A percentile compares a stretch with the other conserved stretches of the same genome.
phyloP scores from a whole-genome alignment of 2,329 filamentous ascomycete genomes.

The Coccinonectria pachysandricola region DNA sequence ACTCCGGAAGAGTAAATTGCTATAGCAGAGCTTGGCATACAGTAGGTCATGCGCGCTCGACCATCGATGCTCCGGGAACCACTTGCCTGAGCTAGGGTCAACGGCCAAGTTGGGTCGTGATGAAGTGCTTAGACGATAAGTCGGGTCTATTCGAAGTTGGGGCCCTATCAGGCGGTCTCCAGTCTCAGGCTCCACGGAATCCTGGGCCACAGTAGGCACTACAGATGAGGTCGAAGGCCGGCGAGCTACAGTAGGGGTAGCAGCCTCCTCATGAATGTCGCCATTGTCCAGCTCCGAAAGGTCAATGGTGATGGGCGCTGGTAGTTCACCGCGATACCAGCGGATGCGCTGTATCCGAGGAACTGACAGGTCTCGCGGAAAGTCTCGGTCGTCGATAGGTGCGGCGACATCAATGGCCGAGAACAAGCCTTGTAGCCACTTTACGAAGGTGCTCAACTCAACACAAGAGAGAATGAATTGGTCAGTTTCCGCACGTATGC shows the following conservation, averaged over 20 bases:
- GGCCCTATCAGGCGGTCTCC: constrained; percentile 8
- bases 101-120: constrained; percentile 35
- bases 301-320: constrained; percentile 17
- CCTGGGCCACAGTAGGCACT: constrained; percentile 11
- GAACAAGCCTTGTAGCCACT: constrained; percentile 58
- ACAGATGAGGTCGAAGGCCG: constrained; percentile 7
- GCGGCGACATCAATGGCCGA: constrained; percentile 64
- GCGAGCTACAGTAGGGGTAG: constrained; percentile 10
- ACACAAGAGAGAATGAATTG: constrained; percentile 62
- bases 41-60: constrained; percentile 45
- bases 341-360: constrained; percentile 45
- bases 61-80: constrained; percentile 46
- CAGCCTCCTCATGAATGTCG: constrained; percentile 12
- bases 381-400: constrained; percentile 59
- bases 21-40: constrained; percentile 50
- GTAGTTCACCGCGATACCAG: constrained; percentile 34
- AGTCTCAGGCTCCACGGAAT: constrained; percentile 7
- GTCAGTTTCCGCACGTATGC: constrained; percentile 62
- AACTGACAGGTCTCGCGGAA: constrained; percentile 51
- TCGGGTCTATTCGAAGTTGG: constrained; percentile 21
- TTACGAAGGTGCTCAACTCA: constrained; percentile 54
- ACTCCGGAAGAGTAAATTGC: constrained; percentile 45
- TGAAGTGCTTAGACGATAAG: constrained; percentile 33
- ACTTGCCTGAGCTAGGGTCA: constrained; percentile 42
- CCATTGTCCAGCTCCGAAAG: constrained; percentile 14